These are phyloP conservation scores for Lojkania enalia DNA, from an alignment of 2,329 filamentous ascomycete genomes.

Conservation along the genomic window DNA sequence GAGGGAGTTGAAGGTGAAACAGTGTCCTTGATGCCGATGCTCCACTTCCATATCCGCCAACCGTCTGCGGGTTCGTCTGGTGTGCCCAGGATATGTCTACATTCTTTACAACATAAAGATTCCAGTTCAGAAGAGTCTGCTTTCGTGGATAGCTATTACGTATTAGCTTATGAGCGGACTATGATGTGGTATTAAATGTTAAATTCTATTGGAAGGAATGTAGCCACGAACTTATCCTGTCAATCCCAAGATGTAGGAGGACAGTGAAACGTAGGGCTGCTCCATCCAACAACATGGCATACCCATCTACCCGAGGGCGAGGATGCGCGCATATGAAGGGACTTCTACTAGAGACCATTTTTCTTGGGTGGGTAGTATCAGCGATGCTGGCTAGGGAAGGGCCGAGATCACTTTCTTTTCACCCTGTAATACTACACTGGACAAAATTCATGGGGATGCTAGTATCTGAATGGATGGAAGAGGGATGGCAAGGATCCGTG, in stretches of 20 bases:
- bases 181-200: no score
- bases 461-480: neutral
- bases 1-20: constrained; percentile 1
- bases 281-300: constrained; percentile 27
- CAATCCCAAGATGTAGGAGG: constrained; percentile 36
- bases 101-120: constrained; percentile 45
- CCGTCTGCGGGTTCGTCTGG: constrained; percentile 51
- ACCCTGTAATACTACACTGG: constrained; percentile 39
- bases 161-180: no score
- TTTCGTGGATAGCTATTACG: no score
- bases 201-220: constrained; percentile 18
- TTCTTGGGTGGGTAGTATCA: constrained; percentile 65
- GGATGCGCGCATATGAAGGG: constrained; percentile 28
- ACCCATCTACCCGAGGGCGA: constrained; percentile 36
- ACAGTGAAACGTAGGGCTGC: constrained; percentile 40
- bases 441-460: neutral
- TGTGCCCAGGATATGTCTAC: constrained; percentile 41
- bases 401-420: constrained; percentile 60
- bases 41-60: constrained; percentile 56
- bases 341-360: constrained; percentile 35
- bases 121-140: constrained; percentile 15
- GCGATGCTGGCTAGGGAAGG: constrained; percentile 53
- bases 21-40: constrained; percentile 37
- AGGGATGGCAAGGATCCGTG: constrained; percentile 2
- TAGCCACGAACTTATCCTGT: constrained; percentile 38